These are phyloP conservation scores for Medicago lupulina DNA, from an alignment of 306 rosid species.

Conservation along the genomic window DNA sequence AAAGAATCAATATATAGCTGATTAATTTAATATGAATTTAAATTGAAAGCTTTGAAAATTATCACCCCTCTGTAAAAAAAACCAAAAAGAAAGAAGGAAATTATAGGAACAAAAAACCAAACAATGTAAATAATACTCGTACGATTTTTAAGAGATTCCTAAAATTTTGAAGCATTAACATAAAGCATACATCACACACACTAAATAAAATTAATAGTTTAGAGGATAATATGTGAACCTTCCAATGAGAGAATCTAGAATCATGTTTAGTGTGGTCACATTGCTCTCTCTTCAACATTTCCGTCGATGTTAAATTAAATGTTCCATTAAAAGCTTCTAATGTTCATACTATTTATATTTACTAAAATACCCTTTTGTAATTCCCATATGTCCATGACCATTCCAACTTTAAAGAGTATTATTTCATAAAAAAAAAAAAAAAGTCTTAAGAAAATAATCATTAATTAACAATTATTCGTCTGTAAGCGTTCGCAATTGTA, in stretches of 20 bases:
- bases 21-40: not conserved
- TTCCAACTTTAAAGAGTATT: no score
- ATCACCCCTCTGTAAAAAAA: not conserved
- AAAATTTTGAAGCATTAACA: not conserved
- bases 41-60: not conserved
- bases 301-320: slow-evolving; percentile 19
- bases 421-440: no score
- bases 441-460: no score
- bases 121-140: not conserved
- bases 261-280: slow-evolving; percentile 73
- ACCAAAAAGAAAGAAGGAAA: not conserved
- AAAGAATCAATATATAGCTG: no score
- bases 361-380: not conserved
- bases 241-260: slow-evolving; percentile 67
- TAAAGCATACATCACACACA: not conserved
- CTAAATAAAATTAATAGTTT: not conserved
- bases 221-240: slow-evolving; percentile 50
- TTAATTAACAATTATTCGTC: no score
- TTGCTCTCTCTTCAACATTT: slow-evolving; percentile 65
- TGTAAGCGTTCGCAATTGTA: no score
- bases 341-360: not conserved
- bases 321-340: not conserved
- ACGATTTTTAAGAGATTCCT: not conserved
- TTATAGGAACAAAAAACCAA: not conserved
- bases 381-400: no score